These are phyloP conservation scores for Paraconiothyrium sp. DNA, from an alignment of 2,329 filamentous ascomycete genomes.

Conservation along the genomic window DNA sequence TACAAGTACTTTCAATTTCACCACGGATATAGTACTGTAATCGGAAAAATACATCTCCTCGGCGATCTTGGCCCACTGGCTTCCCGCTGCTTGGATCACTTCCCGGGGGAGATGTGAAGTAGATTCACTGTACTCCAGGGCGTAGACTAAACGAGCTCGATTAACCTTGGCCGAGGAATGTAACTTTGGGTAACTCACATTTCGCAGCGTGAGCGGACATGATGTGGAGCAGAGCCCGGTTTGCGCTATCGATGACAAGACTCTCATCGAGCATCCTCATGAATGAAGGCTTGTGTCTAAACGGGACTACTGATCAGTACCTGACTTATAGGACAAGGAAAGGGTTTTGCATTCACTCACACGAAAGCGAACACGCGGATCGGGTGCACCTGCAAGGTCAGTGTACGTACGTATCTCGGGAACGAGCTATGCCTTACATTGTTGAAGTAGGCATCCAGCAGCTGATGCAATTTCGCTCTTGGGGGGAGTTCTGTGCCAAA, in stretches of 20 bases:
- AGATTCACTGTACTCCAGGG: slow-evolving; percentile 42
- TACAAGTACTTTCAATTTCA: slow-evolving; percentile 42
- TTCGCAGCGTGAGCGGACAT: slow-evolving; percentile 37
- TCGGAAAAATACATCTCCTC: slow-evolving; percentile 47
- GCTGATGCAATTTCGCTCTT: slow-evolving; percentile 33
- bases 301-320: slow-evolving; percentile 8
- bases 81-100: slow-evolving; percentile 42
- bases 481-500: slow-evolving; percentile 36
- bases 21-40: slow-evolving; percentile 45
- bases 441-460: slow-evolving; percentile 44
- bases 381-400: slow-evolving; percentile 8
- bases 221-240: slow-evolving; percentile 42
- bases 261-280: slow-evolving; percentile 46
- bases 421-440: slow-evolving; percentile 36
- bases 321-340: neutral
- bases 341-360: neutral
- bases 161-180: too few relatives aligned
- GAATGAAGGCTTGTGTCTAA: slow-evolving; percentile 45
- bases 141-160: slow-evolving; percentile 38
- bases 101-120: slow-evolving; percentile 38
- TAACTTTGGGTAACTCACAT: neutral
- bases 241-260: slow-evolving; percentile 37
- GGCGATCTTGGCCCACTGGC: slow-evolving; percentile 45
- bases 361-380: slow-evolving; percentile 14
- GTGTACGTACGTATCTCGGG: too few relatives aligned